phyloP scores from a whole-genome alignment of 106 monocot species.

The Dactylorhiza incarnata region DNA sequence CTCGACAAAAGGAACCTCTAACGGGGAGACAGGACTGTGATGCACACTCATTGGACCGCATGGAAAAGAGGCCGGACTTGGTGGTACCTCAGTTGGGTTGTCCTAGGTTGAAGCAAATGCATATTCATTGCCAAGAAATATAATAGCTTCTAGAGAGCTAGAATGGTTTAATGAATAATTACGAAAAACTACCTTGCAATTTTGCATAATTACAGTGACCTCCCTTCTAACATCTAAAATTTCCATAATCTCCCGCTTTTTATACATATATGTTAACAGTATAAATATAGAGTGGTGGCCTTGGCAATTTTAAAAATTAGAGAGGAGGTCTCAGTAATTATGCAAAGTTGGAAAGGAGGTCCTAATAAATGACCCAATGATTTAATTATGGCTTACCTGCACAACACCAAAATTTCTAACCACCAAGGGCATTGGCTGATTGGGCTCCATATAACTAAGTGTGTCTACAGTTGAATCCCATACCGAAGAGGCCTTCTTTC shows the following conservation, averaged over 20 bases:
- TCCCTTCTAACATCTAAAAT: too few relatives aligned
- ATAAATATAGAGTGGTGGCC: too few relatives aligned
- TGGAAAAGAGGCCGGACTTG: conserved; percentile 79
- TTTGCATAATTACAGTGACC: too few relatives aligned
- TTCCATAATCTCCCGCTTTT: too few relatives aligned
- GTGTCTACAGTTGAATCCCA: conserved; percentile 21
- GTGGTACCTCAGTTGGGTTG: conserved; percentile 87
- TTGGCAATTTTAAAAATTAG: too few relatives aligned
- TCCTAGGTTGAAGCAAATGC: conserved; percentile 50
- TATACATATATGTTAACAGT: too few relatives aligned
- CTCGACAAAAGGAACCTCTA: conserved; percentile 49
- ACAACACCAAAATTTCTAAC: conserved; percentile 24
- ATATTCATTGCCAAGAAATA: not conserved
- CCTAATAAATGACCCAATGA: too few relatives aligned
- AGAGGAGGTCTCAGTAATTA: too few relatives aligned
- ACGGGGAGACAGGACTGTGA: conserved; percentile 79
- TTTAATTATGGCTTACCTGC: conserved; percentile 22
- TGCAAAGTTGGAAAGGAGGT: too few relatives aligned
- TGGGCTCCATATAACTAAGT: conserved; percentile 15
- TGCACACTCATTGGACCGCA: conserved; percentile 51
- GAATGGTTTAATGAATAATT: not conserved
- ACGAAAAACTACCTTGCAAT: too few relatives aligned
- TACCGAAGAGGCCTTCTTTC: conserved; percentile 36
- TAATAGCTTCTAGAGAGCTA: not conserved
- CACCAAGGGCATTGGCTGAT: conserved; percentile 26